A percentile compares a stretch with the other conserved stretches of the same genome.
These are phyloP conservation scores for Sugiyamaella valdiviana DNA, from an alignment of 805 yeast species.

Conservation along the genomic window DNA sequence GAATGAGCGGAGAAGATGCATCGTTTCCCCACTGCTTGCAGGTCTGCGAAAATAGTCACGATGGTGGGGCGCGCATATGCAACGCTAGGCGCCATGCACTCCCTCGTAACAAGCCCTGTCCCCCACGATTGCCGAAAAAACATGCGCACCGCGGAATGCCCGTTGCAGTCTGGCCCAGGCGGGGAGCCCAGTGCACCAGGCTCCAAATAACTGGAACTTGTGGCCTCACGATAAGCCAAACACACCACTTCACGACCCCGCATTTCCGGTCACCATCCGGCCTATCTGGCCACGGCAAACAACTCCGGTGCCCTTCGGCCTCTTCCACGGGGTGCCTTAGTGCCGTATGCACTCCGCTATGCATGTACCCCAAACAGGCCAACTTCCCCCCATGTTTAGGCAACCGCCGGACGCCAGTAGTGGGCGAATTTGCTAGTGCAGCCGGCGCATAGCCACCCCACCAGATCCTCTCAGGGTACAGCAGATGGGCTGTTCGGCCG, in stretches of 20 bases:
- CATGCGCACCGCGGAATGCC: no score
- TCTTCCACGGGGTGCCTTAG: no score
- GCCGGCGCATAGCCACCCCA: background rate
- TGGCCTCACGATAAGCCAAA: no score
- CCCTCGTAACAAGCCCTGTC: no score
- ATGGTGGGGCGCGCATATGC: background rate
- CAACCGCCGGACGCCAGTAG: background rate
- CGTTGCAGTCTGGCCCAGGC: no score
- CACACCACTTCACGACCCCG: no score
- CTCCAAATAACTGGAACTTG: no score
- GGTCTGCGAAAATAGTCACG: background rate
- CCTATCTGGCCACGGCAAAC: no score
- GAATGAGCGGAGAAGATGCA: background rate
- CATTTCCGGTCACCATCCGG: no score
- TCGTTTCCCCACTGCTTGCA: background rate
- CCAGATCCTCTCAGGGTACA: background rate
- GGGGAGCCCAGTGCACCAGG: no score
- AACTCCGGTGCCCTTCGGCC: no score
- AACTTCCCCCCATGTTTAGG: background rate
- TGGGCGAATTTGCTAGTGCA: background rate
- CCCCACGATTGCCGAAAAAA: no score
- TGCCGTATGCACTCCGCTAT: background rate
- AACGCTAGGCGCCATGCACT: background rate
- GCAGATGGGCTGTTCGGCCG: background rate
- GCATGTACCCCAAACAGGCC: background rate